Conservation (phyloP, 345 rosid species). For the Euclidium syriacum region DNA sequence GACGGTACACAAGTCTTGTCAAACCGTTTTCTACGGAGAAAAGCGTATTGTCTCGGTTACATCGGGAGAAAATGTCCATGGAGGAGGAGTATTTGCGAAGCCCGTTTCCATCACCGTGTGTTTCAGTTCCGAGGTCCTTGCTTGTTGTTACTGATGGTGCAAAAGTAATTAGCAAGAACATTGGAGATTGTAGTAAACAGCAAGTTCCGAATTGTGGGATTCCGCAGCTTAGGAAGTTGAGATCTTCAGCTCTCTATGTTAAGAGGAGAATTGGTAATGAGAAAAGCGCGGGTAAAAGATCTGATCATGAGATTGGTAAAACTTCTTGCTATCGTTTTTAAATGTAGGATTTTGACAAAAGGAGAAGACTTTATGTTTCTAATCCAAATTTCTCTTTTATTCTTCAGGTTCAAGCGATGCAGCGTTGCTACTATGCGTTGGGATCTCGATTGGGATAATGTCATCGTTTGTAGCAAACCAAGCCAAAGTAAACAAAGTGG, state of each 20-base stretch:
- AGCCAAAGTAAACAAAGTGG: slow-evolving; percentile 41
- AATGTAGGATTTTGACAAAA: neutral
- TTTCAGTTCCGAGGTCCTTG: slow-evolving; percentile 43
- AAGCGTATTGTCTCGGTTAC: slow-evolving; percentile 62
- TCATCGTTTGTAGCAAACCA: slow-evolving; percentile 45
- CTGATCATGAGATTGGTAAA: slow-evolving; percentile 12
- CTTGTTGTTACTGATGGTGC: slow-evolving; percentile 57
- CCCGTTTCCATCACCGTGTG: slow-evolving; percentile 41
- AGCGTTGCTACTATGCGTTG: slow-evolving; percentile 51
- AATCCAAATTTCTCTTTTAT: slow-evolving; percentile 9
- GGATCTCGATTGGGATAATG: slow-evolving; percentile 62
- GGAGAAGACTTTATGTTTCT: neutral
- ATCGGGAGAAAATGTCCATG: slow-evolving; percentile 35
- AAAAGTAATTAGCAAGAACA: slow-evolving; percentile 41
- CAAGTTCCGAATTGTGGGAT: slow-evolving; percentile 26
- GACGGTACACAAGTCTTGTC: slow-evolving; percentile 10
- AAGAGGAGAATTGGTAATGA: slow-evolving; percentile 34
- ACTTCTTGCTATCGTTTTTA: neutral
- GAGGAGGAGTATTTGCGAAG: slow-evolving; percentile 49
- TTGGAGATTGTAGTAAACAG: slow-evolving; percentile 22
- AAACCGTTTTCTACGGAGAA: slow-evolving; percentile 63
- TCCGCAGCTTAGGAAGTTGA: slow-evolving; percentile 47
- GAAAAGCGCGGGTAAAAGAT: slow-evolving; percentile 28
- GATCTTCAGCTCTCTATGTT: slow-evolving; percentile 27
- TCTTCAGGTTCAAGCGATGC: slow-evolving; percentile 48